Evolutionary conservation across 768 basidiomycete species (phyloP).

Genomic region (Grammothele lineata): DNA sequence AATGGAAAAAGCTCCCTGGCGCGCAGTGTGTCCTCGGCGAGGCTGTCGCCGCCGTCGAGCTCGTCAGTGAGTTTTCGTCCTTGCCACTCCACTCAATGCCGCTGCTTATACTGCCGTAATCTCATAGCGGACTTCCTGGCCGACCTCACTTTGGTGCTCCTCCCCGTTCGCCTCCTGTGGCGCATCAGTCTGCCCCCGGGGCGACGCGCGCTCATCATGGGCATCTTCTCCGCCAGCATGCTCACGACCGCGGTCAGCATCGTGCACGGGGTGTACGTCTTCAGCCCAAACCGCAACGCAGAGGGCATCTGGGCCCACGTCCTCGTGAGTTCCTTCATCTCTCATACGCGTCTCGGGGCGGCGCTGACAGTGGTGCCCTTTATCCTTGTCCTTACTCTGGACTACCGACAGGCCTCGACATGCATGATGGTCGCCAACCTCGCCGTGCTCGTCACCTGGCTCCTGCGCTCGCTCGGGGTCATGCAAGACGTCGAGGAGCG

Average conservation of each 20-base stretch:
- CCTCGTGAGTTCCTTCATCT: slow-evolving; percentile 2
- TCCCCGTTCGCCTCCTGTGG: slow-evolving; percentile 13
- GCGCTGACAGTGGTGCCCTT: no score
- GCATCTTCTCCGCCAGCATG: slow-evolving; percentile 16
- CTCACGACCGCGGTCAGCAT: slow-evolving; percentile 16
- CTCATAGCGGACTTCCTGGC: slow-evolving; percentile 13
- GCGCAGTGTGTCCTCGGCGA: slow-evolving; percentile 16
- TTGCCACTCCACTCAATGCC: neutral
- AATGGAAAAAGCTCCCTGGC: slow-evolving; percentile 9
- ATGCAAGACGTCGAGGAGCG: slow-evolving; percentile 7
- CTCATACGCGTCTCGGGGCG: neutral
- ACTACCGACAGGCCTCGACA: slow-evolving; percentile 8
- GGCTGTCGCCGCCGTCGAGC: slow-evolving; percentile 12
- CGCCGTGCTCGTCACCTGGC: slow-evolving; percentile 17
- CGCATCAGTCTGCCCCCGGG: slow-evolving; percentile 2
- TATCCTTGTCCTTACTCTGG: no score
- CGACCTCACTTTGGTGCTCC: slow-evolving; percentile 11
- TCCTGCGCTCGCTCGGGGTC: slow-evolving; percentile 10
- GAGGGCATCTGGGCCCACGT: slow-evolving; percentile 14
- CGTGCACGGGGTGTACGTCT: slow-evolving; percentile 13
- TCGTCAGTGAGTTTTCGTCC: slow-evolving; percentile 7
- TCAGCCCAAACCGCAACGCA: slow-evolving; percentile 11
- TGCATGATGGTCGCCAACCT: slow-evolving; percentile 16
- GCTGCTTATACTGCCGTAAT: neutral
- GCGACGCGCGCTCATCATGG: slow-evolving; percentile 7